Conservation (phyloP, 2,329 filamentous ascomycete genomes). For the Phyllosticta citribraziliensis region DNA sequence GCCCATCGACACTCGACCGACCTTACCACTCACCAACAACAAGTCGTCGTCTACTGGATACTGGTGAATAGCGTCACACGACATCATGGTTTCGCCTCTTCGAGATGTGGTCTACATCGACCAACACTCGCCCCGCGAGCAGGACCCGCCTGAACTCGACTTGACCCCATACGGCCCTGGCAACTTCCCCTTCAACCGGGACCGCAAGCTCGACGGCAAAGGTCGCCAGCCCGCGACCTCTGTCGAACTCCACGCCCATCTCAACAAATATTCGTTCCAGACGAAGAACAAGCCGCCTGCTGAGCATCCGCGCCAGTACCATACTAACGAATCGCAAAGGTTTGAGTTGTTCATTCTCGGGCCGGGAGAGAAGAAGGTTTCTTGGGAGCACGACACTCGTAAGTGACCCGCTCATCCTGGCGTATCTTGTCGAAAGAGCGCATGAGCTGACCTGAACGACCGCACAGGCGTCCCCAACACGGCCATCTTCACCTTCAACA, state of each 20-base stretch:
- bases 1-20: too few species aligned
- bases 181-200: background rate
- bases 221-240: background rate
- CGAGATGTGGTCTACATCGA: too few species aligned
- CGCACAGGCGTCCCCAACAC: constrained; percentile 75
- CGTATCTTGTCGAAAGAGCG: background rate
- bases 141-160: too few species aligned
- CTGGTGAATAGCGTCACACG: too few species aligned
- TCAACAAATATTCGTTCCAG: background rate
- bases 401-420: constrained; percentile 30
- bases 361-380: constrained; percentile 88
- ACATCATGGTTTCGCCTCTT: too few species aligned
- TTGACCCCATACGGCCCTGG: too few species aligned
- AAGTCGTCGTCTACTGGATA: too few species aligned
- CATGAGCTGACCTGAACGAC: background rate
- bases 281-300: background rate
- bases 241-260: too few species aligned
- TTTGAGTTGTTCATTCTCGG: constrained; percentile 88
- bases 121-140: too few species aligned
- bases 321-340: constrained; percentile 38
- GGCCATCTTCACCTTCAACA: constrained; percentile 90
- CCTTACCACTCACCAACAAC: too few species aligned
- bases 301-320: background rate
- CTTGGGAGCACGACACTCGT: constrained; percentile 83
- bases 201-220: background rate